Conservation (phyloP, 495 filamentous ascomycete genomes). For the Aspergillus taichungensis region DNA sequence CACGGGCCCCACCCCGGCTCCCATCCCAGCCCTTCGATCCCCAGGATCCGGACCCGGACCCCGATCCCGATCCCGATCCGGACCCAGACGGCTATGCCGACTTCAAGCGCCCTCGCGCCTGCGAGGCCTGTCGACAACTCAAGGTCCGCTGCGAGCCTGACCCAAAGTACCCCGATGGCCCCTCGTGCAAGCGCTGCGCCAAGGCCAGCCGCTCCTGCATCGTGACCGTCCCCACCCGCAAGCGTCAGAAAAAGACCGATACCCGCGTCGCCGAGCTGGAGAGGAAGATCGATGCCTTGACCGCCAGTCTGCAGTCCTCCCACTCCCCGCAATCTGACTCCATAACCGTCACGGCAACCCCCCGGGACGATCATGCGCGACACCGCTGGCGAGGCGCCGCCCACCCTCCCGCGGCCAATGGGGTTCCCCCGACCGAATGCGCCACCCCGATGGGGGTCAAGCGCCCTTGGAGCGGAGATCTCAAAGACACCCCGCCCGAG, state of each 20-base stretch:
- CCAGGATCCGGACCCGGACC: not conserved
- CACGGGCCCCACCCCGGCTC: not conserved
- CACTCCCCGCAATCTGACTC: not conserved
- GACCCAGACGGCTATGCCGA: constrained; percentile 40
- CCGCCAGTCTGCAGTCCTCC: constrained; percentile 59
- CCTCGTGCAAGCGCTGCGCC: constrained; percentile 74
- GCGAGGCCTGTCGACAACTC: constrained; percentile 80
- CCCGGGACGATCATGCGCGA: constrained; percentile 1
- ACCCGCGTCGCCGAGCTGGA: constrained; percentile 87
- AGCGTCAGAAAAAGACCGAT: constrained; percentile 90
- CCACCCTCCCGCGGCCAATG: not conserved
- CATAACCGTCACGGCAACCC: no score
- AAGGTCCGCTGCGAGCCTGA: constrained; percentile 86
- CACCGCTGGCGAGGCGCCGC: not conserved
- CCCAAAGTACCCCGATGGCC: constrained; percentile 41
- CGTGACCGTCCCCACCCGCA: constrained; percentile 73
- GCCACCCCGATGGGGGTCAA: no score
- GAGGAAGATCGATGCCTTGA: constrained; percentile 86
- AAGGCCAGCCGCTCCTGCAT: constrained; percentile 75
- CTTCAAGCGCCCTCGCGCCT: constrained; percentile 76
- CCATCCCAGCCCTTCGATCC: not conserved
- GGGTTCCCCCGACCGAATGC: no score
- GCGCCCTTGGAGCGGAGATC: no score
- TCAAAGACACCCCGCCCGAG: no score
- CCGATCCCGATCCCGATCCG: constrained; percentile 14